phyloP scores from a whole-genome alignment of 2,329 filamentous ascomycete species.

The Sclerotinia spermophila region DNA sequence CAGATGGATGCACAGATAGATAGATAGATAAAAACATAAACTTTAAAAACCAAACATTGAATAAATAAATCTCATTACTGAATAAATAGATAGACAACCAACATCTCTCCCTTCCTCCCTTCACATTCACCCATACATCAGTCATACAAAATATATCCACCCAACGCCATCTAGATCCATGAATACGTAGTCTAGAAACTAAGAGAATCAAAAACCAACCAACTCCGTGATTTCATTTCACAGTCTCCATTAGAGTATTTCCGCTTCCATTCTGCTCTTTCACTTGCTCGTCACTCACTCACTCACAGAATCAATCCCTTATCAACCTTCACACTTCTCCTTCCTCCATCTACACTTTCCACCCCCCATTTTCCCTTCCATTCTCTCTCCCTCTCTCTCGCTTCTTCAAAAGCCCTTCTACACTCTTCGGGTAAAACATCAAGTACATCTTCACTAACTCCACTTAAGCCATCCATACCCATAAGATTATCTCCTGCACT shows the following conservation, averaged over 20 bases:
- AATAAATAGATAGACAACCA: neutral
- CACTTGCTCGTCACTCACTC: neutral
- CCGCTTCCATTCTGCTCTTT: neutral
- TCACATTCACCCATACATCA: neutral
- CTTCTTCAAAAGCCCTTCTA: conserved; percentile 66
- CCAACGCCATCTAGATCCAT: neutral
- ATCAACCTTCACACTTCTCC: conserved; percentile 55
- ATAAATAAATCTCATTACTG: neutral
- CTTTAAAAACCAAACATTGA: neutral
- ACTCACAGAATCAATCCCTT: conserved; percentile 44
- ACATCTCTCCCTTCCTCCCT: neutral
- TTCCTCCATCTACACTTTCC: conserved; percentile 56
- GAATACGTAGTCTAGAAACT: neutral
- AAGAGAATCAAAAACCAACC: neutral
- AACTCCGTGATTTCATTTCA: neutral
- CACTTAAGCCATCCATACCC: conserved; percentile 53
- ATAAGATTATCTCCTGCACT: neutral
- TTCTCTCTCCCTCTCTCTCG: conserved; percentile 58
- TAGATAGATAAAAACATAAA: neutral
- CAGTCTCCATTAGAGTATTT: neutral
- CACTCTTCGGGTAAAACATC: conserved; percentile 67
- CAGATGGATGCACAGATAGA: neutral
- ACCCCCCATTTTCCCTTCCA: conserved; percentile 75
- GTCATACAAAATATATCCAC: neutral
- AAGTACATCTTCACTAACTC: conserved; percentile 61